Conservation (phyloP, 78 protist species). For the Pelomyxa schiedti region DNA sequence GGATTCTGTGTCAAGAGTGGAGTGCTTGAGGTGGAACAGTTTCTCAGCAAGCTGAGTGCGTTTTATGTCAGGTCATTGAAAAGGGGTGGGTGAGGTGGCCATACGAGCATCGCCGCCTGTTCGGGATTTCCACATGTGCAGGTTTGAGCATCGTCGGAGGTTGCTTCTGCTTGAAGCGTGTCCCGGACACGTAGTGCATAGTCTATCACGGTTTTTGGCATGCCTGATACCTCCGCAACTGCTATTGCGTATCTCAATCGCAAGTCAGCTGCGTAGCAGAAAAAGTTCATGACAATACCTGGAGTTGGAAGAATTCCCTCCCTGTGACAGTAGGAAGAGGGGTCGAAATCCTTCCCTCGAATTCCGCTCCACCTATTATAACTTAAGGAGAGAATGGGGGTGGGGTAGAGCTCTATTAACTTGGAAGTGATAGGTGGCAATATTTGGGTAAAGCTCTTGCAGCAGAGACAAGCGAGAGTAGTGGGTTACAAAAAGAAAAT, state of each 20-base stretch:
- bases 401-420: background rate
- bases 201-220: background rate
- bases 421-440: background rate
- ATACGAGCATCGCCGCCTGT: background rate
- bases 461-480: background rate
- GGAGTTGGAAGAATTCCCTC: background rate
- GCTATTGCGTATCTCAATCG: background rate
- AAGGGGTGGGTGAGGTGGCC: no score
- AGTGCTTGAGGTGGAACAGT: background rate
- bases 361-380: no score
- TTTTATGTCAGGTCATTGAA: no score
- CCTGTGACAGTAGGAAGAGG: no score
- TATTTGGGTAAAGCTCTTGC: background rate
- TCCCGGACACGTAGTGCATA: background rate
- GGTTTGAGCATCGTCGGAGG: background rate
- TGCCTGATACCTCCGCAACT: background rate
- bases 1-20: background rate
- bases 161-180: background rate
- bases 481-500: background rate
- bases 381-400: background rate
- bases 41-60: background rate
- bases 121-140: background rate
- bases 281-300: background rate
- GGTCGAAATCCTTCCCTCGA: no score
- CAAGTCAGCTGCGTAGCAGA: background rate